Evolutionary conservation across 305 asterid genomes (phyloP), one percentile per base, ranked within the genome.

Genomic region (Nicotiana rustica): DNA sequence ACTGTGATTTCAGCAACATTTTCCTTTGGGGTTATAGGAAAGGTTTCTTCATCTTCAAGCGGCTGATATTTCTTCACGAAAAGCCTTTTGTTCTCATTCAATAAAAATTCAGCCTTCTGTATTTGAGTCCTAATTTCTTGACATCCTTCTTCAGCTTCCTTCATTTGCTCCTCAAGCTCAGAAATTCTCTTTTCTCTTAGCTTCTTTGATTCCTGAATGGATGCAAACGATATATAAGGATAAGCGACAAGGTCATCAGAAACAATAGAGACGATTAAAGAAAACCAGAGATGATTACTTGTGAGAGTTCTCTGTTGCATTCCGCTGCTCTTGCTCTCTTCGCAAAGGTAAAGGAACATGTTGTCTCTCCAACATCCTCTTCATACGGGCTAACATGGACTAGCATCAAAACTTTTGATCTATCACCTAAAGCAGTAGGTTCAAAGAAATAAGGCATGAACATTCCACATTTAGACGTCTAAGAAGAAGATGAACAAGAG

Each of bases 271-370:
- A 65, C 12, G 1, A 35, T 47, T 15, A 18, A 2, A 64, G 14
- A 18, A 79, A 62, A 44, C 36, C 25, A 78, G n/a, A 70, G 78
- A 21, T 21, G 67, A 55, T 49, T 81, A 88, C 91, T 83, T 88
- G 75, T 3, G 88, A 79, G 44, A 86, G 81, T 61, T 88, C 89
- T 81, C 88, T 75, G 71, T 60, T 69, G 86, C 88, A 83, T 62
- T 88, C 91, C 41, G 87, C 88, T 25, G 88, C 89, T 78, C 91
- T 83, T 71, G 89, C 89, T 75, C 91, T 85, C 87, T 88, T 88
- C 67, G 89, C 89, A 78, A 88, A 86, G 81, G 85, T 73, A 73
- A 85, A 79, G 5, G 91, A 88, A 67, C 91, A 88, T 33, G 84
- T 81, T 14, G 91, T 88, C 81, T 88, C 91, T 19, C 84, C 89